phyloP scores from a whole-genome alignment of 1,284 basidiomycete species.

The Tranzscheliella williamsii region DNA sequence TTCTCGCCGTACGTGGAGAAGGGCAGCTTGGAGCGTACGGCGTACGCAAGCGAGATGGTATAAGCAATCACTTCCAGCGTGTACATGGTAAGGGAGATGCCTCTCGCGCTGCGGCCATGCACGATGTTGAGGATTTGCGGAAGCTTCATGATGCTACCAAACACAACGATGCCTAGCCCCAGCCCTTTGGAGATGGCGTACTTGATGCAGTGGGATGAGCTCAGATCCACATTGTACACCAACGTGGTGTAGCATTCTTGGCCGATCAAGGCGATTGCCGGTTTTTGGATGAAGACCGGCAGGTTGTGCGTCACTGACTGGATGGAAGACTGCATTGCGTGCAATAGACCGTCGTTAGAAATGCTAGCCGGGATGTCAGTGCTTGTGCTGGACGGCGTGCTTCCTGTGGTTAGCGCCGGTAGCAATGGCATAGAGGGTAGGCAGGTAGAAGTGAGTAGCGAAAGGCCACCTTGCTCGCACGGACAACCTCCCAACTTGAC shows the following conservation, averaged over 20 bases:
- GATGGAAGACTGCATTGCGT: conserved; percentile 63
- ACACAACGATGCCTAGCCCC: conserved; percentile 87
- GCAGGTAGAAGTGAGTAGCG: too few species aligned
- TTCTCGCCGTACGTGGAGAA: conserved; percentile 85
- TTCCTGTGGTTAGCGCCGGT: too few species aligned
- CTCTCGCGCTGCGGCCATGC: conserved; percentile 72
- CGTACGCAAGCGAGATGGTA: conserved; percentile 79
- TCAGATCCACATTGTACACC: conserved; percentile 83
- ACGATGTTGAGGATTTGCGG: conserved; percentile 74
- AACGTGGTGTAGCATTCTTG: conserved; percentile 82
- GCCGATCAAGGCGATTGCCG: conserved; percentile 80
- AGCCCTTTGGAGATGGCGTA: conserved; percentile 88
- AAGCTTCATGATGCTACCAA: conserved; percentile 92
- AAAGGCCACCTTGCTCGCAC: too few species aligned
- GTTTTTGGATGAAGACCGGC: conserved; percentile 78
- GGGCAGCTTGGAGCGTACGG: conserved; percentile 78
- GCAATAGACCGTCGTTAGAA: too few species aligned
- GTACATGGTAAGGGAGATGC: conserved; percentile 69
- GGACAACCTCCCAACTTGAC: too few species aligned
- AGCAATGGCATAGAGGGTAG: too few species aligned
- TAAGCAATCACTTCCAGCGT: conserved; percentile 76
- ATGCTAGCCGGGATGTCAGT: too few species aligned
- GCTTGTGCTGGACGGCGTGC: too few species aligned
- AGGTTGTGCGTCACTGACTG: conserved; percentile 65
- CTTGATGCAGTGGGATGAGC: conserved; percentile 82